Conservation (phyloP, 1,284 basidiomycete genomes). For the Ceratobasidium papillatum region DNA sequence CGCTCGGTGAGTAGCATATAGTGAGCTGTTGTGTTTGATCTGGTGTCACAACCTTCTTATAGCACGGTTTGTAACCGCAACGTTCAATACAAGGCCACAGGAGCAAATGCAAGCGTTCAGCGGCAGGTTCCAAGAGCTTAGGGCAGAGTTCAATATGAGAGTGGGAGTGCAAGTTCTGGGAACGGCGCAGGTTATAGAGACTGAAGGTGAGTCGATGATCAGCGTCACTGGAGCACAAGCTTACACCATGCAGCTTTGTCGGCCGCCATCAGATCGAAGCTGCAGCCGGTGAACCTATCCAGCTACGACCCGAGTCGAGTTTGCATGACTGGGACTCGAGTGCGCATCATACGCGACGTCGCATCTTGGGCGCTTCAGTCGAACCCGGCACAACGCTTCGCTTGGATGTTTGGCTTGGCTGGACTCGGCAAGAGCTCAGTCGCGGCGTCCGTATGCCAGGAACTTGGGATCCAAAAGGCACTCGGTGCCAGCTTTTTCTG, state of each 20-base stretch:
- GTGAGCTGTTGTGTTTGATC: no score
- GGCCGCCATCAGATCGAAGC: no score
- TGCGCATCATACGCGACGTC: constrained; percentile 42
- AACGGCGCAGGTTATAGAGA: no score
- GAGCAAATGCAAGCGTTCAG: background rate
- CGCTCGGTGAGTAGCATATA: no score
- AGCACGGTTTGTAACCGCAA: background rate
- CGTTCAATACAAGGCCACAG: background rate
- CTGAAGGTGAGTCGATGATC: background rate
- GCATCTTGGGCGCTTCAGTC: constrained; percentile 42
- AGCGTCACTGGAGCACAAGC: no score
- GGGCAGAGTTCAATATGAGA: background rate
- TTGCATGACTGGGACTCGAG: constrained; percentile 43
- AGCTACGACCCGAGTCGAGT: background rate
- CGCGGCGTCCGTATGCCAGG: constrained; percentile 45
- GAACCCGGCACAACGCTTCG: constrained; percentile 47
- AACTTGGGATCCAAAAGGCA: background rate
- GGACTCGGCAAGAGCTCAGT: no score
- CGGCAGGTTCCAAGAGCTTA: background rate
- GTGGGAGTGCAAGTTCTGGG: background rate
- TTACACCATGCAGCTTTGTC: no score
- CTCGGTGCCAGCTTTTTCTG: constrained; percentile 50
- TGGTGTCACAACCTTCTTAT: no score
- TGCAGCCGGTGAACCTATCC: no score
- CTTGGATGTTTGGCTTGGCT: constrained; percentile 47